Base-by-base conservation (phyloP, 495 filamentous ascomycete genomes). In the Penicillium diatomitis region DNA sequence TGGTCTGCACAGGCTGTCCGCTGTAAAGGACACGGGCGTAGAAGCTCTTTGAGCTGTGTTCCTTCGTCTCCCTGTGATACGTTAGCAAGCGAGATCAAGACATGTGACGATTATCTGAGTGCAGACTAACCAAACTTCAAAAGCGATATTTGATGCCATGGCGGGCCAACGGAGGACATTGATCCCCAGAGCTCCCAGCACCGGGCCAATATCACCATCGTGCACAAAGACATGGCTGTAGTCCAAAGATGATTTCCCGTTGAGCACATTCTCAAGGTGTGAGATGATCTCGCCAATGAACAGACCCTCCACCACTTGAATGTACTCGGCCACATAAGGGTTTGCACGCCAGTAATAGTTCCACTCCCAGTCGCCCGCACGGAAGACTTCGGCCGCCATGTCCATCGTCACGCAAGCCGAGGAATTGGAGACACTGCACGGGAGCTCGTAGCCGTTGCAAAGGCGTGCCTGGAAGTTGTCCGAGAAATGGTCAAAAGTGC, bases 281-380 rank as follows among this genome's bases (percentile, higher is more conserved):
- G 55, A 41, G 28, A 73, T 41, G n/a, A 73, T 61, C 47, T 73
- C 70, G 0, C 60, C 62, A 32, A 73, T 67, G 37, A 73, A 73
- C 32, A 71, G 52, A 7, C 70, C 68, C 45, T 70, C 64, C 5
- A 69, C 63, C 3, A 65, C 52, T 46, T 66, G 65, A 48, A 73
- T 71, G 32, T 73, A 73, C 38, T 57, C 60, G 7, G 46, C 57
- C 9, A 58, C 68, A 43, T 71, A 55, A 6, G 55, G 53, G 38
- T 67, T 71, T 9, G 55, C 45, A 8, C 70, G 64, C 66, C 67
- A 73, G 53, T 65, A 73, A 55, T 70, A 73, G 40, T 73, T 71
- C 65, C 68, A 73, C 44, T 68, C 63, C 70, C 70, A 73, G 40
- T 73, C 70, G 8, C 70, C 70, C 10, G 67, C 70, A 36, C 70